phyloP scores from a whole-genome alignment of 345 rosid species.

The Ailanthus altissimus region DNA sequence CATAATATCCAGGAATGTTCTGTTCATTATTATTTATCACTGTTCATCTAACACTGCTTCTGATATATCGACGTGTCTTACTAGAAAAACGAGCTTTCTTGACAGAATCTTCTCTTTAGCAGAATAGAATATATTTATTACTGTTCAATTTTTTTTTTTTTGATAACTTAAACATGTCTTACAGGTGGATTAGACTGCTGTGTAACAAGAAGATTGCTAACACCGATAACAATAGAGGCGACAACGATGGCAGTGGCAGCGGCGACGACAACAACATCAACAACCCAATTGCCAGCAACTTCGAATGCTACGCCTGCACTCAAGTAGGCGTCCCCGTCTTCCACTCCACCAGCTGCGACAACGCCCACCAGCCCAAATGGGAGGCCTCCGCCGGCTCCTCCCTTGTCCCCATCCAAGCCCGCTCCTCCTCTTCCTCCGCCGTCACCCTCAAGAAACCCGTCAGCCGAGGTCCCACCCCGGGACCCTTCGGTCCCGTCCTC shows the following conservation, averaged over 20 bases:
- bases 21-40: no score
- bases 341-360: conserved; percentile 96
- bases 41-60: neutral
- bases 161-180: neutral
- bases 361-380: conserved; percentile 86
- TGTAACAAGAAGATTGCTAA: conserved; percentile 17
- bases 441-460: neutral
- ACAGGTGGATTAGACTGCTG: conserved; percentile 45
- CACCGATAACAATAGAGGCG: neutral
- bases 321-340: conserved; percentile 89
- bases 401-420: conserved; percentile 72
- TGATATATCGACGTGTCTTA: neutral
- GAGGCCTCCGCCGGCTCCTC: conserved; percentile 94
- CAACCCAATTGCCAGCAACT: conserved; percentile 41
- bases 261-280: conserved; percentile 16
- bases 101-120: no score
- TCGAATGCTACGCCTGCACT: conserved; percentile 94
- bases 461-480: neutral
- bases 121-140: neutral
- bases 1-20: no score
- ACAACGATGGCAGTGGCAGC: conserved; percentile 13
- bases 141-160: neutral
- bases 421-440: conserved; percentile 16
- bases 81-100: neutral
- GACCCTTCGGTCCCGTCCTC: conserved; percentile 33